These are phyloP conservation scores for Trichoderma endophyticum DNA, from an alignment of 2,329 filamentous ascomycete species.

Conservation along the genomic window DNA sequence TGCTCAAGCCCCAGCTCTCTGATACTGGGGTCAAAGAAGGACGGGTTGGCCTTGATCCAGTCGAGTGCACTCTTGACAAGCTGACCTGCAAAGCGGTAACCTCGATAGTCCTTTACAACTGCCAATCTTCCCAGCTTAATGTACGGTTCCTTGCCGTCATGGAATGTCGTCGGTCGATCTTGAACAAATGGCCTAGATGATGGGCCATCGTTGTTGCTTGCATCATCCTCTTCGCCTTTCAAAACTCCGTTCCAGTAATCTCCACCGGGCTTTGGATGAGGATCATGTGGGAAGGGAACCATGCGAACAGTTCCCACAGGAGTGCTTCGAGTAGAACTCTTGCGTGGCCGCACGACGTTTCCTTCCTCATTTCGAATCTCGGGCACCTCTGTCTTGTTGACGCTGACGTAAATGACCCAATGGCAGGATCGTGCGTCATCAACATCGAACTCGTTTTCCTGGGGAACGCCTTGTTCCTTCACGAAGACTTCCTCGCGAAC, in stretches of 20 bases:
- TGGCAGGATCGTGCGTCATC: conserved; percentile 80
- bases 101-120: conserved; percentile 63
- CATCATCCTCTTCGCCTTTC: conserved; percentile 24
- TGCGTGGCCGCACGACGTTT: conserved; percentile 40
- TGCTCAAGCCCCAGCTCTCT: conserved; percentile 43
- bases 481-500: conserved; percentile 62
- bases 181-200: conserved; percentile 24
- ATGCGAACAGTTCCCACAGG: conserved; percentile 74
- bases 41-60: conserved; percentile 64
- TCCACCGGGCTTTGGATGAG: conserved; percentile 55
- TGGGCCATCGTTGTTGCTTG: neutral
- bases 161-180: conserved; percentile 49
- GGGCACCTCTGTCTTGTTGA: conserved; percentile 45
- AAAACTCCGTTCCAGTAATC: conserved; percentile 46
- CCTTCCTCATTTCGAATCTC: conserved; percentile 45
- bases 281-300: conserved; percentile 73
- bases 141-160: conserved; percentile 68
- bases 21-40: conserved; percentile 51
- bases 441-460: conserved; percentile 72
- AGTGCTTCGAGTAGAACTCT: conserved; percentile 42
- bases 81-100: conserved; percentile 59
- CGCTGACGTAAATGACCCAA: conserved; percentile 78
- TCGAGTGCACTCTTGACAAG: conserved; percentile 64
- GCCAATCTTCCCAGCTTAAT: conserved; percentile 79
- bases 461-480: conserved; percentile 53